phyloP scores from a whole-genome alignment of 2,329 filamentous ascomycete species.

The Aspergillus uvarum region DNA sequence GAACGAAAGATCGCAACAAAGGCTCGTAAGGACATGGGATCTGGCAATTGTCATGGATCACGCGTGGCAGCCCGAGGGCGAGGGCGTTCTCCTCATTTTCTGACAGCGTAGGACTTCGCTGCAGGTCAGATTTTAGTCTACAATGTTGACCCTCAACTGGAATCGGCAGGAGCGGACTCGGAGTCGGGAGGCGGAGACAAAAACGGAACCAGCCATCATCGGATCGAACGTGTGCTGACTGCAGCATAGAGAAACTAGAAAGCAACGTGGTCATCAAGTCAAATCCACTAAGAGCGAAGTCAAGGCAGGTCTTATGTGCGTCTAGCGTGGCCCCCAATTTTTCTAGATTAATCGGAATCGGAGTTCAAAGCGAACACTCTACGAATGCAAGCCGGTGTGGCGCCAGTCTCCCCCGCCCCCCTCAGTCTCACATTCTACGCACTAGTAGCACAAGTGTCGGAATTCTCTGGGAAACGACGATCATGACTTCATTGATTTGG shows the following conservation, averaged over 20 bases:
- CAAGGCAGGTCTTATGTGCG: no score
- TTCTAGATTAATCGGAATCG: not conserved
- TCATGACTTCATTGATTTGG: not conserved
- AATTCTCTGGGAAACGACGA: not conserved
- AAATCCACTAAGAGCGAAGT: no score
- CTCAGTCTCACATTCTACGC: not conserved
- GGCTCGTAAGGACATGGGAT: not conserved
- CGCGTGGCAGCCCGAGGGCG: not conserved
- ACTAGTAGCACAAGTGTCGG: not conserved
- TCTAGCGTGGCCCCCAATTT: not conserved
- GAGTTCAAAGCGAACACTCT: not conserved
- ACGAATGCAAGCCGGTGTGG: not conserved
- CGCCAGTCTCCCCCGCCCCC: not conserved
- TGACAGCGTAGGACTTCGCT: not conserved
- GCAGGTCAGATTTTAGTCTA: constrained; percentile 11
- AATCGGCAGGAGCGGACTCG: not conserved
- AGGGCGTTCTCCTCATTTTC: not conserved
- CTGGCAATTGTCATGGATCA: not conserved
- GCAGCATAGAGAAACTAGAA: not conserved
- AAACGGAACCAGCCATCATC: not conserved
- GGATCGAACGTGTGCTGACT: not conserved
- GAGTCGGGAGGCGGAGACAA: not conserved
- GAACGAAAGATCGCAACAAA: not conserved
- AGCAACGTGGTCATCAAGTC: no score
- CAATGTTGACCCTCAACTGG: not conserved